Conservation (phyloP, 768 basidiomycete genomes). For the Floccularia luteovirens region DNA sequence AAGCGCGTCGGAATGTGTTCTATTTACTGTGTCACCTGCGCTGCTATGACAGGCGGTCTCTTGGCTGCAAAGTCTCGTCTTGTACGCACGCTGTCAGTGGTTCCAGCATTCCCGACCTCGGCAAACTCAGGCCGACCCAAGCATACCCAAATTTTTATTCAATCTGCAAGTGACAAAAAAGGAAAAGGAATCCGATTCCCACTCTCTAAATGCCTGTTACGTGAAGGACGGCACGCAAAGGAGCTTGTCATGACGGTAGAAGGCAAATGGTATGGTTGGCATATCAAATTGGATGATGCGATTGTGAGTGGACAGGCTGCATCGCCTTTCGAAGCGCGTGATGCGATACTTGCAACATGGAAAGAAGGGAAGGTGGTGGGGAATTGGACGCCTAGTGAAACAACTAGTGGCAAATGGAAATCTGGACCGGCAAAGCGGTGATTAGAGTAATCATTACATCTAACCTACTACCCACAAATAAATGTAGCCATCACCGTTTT, state of each 20-base stretch:
- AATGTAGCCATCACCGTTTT: too few species aligned
- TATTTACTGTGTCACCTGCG: neutral
- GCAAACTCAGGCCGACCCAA: neutral
- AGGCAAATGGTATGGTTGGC: neutral
- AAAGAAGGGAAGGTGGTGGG: neutral
- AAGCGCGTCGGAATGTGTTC: neutral
- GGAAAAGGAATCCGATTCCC: neutral
- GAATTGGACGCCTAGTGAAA: neutral
- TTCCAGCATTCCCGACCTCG: neutral
- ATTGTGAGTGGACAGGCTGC: neutral
- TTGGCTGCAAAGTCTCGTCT: neutral
- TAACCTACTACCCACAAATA: neutral
- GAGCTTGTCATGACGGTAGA: neutral
- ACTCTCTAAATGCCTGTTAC: neutral
- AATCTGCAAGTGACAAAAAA: neutral
- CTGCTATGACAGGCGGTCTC: neutral
- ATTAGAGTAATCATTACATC: neutral
- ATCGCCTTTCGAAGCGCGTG: neutral
- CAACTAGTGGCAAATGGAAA: neutral
- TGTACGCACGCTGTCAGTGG: neutral
- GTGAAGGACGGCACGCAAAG: neutral
- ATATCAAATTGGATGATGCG: constrained; percentile 1
- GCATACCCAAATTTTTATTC: constrained; percentile 2
- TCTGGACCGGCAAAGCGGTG: neutral
- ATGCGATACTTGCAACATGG: neutral